These are phyloP conservation scores for Oryza punctata DNA, from an alignment of 176 grass and related monocot species.

Conservation along the genomic window DNA sequence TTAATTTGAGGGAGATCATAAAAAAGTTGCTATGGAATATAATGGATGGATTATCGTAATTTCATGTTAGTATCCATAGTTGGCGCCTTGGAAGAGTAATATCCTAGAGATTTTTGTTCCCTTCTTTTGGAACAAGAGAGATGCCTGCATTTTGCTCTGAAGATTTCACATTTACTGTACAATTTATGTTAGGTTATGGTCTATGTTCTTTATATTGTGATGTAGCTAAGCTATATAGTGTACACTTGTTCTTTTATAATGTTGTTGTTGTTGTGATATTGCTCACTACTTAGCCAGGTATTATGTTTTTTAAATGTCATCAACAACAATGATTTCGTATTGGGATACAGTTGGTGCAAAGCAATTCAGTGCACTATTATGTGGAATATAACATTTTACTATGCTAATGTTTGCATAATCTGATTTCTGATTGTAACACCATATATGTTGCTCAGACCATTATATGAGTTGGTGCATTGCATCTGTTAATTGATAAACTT, in stretches of 20 bases:
- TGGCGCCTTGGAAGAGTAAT: background rate
- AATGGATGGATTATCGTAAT: background rate
- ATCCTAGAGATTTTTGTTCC: background rate
- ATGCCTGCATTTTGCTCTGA: background rate
- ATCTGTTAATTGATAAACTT: slow-evolving; percentile 13
- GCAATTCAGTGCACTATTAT: background rate
- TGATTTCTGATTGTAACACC: background rate
- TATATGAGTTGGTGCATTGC: slow-evolving; percentile 7
- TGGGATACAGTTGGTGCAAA: background rate
- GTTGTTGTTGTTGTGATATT: background rate
- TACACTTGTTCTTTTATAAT: background rate
- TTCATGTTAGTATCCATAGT: background rate
- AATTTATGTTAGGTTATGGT: background rate
- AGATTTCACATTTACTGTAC: background rate
- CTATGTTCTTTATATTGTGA: slow-evolving; percentile 5
- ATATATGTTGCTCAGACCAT: background rate
- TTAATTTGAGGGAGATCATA: background rate
- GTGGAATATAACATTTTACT: background rate
- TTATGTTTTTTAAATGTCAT: slow-evolving; percentile 11
- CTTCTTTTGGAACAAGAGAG: background rate
- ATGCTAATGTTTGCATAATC: slow-evolving; percentile 3
- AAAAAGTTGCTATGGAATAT: background rate
- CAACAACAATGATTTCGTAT: background rate
- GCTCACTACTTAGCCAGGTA: background rate
- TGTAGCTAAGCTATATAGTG: background rate